A percentile compares a stretch with the other conserved stretches of the same genome.
These are phyloP conservation scores for Sordariomycetes sp. DNA, from an alignment of 2,329 filamentous ascomycete species.

Conservation along the genomic window DNA sequence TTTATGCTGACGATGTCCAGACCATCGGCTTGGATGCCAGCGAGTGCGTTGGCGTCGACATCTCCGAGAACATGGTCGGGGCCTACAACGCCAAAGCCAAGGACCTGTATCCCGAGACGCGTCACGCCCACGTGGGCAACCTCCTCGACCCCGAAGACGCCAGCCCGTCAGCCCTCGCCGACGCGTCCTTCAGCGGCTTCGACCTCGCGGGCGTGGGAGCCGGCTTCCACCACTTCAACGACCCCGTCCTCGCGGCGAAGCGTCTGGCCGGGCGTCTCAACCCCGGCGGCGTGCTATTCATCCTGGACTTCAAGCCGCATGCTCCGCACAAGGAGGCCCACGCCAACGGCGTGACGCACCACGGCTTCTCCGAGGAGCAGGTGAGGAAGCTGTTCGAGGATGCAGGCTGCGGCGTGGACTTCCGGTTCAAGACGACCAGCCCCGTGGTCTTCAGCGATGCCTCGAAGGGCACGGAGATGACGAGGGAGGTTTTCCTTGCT, in stretches of 20 bases:
- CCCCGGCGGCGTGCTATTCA: constrained; percentile 19
- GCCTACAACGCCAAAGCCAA: constrained; percentile 20
- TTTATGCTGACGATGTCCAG: not conserved
- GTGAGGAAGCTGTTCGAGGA: constrained; percentile 12
- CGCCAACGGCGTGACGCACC: constrained; percentile 6
- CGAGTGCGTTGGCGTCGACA: constrained; percentile 18
- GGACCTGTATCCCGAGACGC: constrained; percentile 3
- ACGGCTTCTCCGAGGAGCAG: constrained; percentile 14
- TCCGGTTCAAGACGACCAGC: constrained; percentile 44
- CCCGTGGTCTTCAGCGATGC: constrained; percentile 32
- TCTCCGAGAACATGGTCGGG: constrained; percentile 20
- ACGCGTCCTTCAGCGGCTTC: constrained; percentile 14
- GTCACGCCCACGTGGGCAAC: constrained; percentile 17
- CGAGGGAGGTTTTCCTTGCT: constrained; percentile 36
- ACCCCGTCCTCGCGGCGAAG: constrained; percentile 14
- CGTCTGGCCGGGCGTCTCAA: constrained; percentile 17
- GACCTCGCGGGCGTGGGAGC: constrained; percentile 22
- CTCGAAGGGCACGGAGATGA: constrained; percentile 19
- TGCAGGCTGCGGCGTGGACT: constrained; percentile 33
- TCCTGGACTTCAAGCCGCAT: constrained; percentile 19
- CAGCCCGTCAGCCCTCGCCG: constrained; percentile 8
- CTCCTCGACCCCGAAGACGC: constrained; percentile 14
- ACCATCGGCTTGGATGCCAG: not conserved
- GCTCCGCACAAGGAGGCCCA: not conserved
- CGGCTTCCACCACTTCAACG: constrained; percentile 24